phyloP scores from a whole-genome alignment of 768 basidiomycete species.

The Coprinopsis cinerea region DNA sequence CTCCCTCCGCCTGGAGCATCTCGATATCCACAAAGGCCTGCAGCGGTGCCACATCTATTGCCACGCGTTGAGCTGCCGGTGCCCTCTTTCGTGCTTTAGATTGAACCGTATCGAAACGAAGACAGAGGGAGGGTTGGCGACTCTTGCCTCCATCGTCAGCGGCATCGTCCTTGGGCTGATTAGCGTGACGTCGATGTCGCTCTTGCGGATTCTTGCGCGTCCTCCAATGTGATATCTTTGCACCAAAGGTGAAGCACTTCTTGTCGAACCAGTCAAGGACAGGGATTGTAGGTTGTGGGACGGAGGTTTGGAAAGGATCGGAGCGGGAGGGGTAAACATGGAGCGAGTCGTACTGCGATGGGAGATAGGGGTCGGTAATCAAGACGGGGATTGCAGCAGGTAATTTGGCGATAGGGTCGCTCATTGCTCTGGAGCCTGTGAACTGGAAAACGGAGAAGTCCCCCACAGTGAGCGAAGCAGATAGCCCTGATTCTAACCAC shows the following conservation, averaged over 20 bases:
- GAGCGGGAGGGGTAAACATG: constrained; percentile 35
- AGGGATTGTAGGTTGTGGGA: constrained; percentile 43
- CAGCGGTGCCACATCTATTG: constrained; percentile 50
- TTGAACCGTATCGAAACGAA: background rate
- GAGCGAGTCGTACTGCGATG: constrained; percentile 43
- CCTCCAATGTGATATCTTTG: constrained; percentile 61
- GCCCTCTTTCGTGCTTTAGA: background rate
- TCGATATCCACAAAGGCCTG: constrained; percentile 75
- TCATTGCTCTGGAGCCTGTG: constrained; percentile 13
- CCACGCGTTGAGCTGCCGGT: constrained; percentile 17
- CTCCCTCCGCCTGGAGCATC: constrained; percentile 31
- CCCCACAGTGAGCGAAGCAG: constrained; percentile 15
- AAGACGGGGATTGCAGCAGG: constrained; percentile 57
- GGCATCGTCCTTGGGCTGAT: background rate
- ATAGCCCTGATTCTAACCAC: background rate
- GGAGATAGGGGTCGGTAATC: constrained; percentile 66
- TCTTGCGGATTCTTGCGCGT: constrained; percentile 23
- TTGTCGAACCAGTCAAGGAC: constrained; percentile 58
- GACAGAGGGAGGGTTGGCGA: background rate
- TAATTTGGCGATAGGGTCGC: constrained; percentile 13
- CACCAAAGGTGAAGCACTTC: constrained; percentile 32
- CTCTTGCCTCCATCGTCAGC: background rate
- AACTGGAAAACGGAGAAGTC: constrained; percentile 61
- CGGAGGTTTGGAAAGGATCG: constrained; percentile 23
- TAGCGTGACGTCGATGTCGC: background rate